phyloP scores from a whole-genome alignment of 495 filamentous ascomycete species.

The Letharia lupina region DNA sequence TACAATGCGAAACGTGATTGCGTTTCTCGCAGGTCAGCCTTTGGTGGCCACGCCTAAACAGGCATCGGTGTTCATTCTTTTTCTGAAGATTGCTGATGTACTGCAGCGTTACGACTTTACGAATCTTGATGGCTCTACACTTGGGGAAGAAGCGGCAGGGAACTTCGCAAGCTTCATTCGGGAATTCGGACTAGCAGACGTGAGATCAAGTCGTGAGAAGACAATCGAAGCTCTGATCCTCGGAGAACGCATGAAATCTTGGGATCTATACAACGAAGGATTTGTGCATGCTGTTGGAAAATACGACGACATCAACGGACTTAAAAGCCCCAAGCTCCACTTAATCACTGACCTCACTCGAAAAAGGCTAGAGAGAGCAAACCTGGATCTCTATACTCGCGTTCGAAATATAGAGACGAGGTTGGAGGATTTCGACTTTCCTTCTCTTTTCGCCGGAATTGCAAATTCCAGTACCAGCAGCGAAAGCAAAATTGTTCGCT shows the following conservation, averaged over 20 bases:
- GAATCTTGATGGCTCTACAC: constrained; percentile 72
- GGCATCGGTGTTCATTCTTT: constrained; percentile 61
- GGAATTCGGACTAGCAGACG: constrained; percentile 67
- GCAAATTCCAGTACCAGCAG: constrained; percentile 65
- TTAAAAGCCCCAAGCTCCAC: constrained; percentile 58
- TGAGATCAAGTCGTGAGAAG: constrained; percentile 75
- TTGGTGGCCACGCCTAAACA: constrained; percentile 67
- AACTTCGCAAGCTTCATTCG: constrained; percentile 72
- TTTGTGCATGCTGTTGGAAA: constrained; percentile 92
- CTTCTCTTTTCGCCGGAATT: constrained; percentile 79
- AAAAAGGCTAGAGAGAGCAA: constrained; percentile 70
- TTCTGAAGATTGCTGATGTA: constrained; percentile 60
- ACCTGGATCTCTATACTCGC: constrained; percentile 66
- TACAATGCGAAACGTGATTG: constrained; percentile 80
- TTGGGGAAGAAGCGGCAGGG: constrained; percentile 66
- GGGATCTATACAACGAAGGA: constrained; percentile 76
- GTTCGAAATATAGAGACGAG: constrained; percentile 56
- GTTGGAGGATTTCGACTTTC: constrained; percentile 80
- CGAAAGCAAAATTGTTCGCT: constrained; percentile 70
- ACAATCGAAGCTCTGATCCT: constrained; percentile 83
- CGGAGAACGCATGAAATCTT: constrained; percentile 75
- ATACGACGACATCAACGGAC: constrained; percentile 60
- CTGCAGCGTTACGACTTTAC: constrained; percentile 69
- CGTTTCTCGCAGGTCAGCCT: constrained; percentile 72
- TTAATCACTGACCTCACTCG: constrained; percentile 63